Percentiles rank a stretch among this genome's conserved stretches.
Conservation (phyloP, 2,329 filamentous ascomycete species). For the Paecilomyces niveus region DNA sequence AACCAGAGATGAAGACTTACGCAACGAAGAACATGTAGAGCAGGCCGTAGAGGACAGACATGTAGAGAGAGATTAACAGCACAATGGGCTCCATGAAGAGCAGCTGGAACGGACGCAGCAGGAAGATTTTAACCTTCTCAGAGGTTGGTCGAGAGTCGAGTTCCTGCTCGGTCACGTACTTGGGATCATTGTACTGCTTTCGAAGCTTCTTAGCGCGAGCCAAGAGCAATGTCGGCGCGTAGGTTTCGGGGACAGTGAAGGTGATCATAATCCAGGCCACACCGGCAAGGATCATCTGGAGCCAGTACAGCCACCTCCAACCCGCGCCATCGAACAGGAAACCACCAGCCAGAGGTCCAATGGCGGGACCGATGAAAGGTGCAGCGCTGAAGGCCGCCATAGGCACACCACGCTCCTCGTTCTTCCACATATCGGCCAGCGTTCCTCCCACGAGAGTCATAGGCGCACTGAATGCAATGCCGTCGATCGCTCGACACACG, state of each 20-base stretch:
- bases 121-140: slow-evolving; percentile 65
- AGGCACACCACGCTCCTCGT: slow-evolving; percentile 75
- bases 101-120: slow-evolving; percentile 77
- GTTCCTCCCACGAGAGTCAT: slow-evolving; percentile 83
- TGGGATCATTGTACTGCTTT: slow-evolving; percentile 57
- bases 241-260: slow-evolving; percentile 87
- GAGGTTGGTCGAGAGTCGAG: slow-evolving; percentile 63
- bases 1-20: slow-evolving; percentile 39
- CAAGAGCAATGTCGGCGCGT: slow-evolving; percentile 70
- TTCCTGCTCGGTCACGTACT: slow-evolving; percentile 73
- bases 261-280: slow-evolving; percentile 68
- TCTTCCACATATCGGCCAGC: slow-evolving; percentile 74
- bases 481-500: slow-evolving; percentile 69
- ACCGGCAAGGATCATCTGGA: slow-evolving; percentile 69
- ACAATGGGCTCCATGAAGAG: slow-evolving; percentile 80
- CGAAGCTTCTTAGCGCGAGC: slow-evolving; percentile 65
- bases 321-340: slow-evolving; percentile 63
- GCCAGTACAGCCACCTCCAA: slow-evolving; percentile 84
- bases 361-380: slow-evolving; percentile 74
- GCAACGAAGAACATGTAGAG: slow-evolving; percentile 48
- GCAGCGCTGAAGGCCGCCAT: slow-evolving; percentile 83
- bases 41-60: slow-evolving; percentile 61
- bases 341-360: slow-evolving; percentile 69
- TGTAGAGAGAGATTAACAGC: slow-evolving; percentile 75
- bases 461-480: slow-evolving; percentile 76